Percentiles rank a stretch among this genome's conserved stretches.
These are phyloP conservation scores for Diaporthe sp. DNA, from an alignment of 2,329 filamentous ascomycete species.

Conservation along the genomic window DNA sequence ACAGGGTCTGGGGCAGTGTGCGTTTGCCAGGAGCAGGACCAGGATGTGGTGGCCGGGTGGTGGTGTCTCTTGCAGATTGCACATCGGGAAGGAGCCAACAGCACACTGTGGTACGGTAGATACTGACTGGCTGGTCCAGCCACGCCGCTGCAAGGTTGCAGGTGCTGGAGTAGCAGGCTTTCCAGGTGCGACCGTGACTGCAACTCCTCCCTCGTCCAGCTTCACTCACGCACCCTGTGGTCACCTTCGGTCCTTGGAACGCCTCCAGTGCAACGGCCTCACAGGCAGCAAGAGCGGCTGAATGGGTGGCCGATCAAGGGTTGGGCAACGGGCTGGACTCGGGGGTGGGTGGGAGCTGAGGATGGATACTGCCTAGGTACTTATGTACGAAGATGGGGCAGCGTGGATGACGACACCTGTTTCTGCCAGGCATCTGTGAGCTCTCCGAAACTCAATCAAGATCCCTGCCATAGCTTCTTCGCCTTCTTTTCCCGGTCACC, in stretches of 20 bases:
- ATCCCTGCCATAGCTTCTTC: constrained; percentile 10
- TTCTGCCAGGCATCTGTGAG: neutral
- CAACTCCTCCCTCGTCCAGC: neutral
- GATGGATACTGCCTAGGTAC: neutral
- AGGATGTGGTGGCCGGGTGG: constrained; percentile 3
- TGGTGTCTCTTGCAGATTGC: constrained; percentile 5
- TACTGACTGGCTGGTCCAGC: neutral
- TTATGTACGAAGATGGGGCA: neutral
- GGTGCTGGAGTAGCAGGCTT: neutral
- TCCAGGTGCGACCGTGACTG: constrained; percentile 2
- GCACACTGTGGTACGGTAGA: no score
- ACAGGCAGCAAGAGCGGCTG: no score
- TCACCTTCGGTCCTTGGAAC: neutral
- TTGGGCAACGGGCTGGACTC: no score
- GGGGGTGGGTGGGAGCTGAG: no score
- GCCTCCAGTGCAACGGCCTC: neutral
- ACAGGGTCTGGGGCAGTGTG: constrained; percentile 10
- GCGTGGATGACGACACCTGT: constrained; percentile 18
- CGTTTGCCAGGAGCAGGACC: neutral
- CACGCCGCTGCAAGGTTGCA: constrained; percentile 1
- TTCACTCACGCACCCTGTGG: neutral
- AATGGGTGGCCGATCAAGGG: neutral
- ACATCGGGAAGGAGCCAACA: neutral
- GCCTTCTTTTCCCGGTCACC: no score
- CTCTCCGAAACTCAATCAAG: constrained; percentile 20